Base-by-base conservation (phyloP, 2,329 filamentous ascomycete genomes). In the Beauveria pseudobassiana region DNA sequence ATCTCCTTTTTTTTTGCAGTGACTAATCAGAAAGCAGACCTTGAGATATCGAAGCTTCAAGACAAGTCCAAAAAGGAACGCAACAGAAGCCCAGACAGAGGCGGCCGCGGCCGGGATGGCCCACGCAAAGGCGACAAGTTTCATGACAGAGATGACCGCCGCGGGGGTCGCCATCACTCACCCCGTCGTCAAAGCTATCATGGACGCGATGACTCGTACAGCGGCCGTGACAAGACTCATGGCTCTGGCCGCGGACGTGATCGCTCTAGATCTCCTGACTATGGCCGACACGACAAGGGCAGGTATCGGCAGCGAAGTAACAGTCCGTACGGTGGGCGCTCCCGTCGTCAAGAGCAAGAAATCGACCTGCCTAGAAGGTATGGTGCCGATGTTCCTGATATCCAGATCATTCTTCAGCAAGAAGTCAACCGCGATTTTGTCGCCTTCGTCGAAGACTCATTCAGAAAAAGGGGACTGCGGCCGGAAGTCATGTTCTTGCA, bases 1-100 rank as follows among this genome's bases (percentile, higher is more conserved):
- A 38, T 14, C 5, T 14, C 9, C 24, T 10, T 40, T 24, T 22
- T 51, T 5, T 28, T 34, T 53, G 60, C 5, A 20, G 34, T 38
- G 54, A 60, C 74, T 79, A 65, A 78, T 67, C 20, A 38, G 48
- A 49, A 18, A 28, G 5, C 64, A 95, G 91, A 96, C 71, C 84
- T 97, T 22, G 93, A 97, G 72, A 85, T 96, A 45, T 96, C 93
- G 6, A 93, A 93, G 63, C 86, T 88, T 3, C 92, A 96, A 72
- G 91, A 91, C 69, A 91, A 88, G 68, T 67, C 70, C 5, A 89
- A 86, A 53, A 84, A 86, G 58, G 87, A 87, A 55, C 79, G 78
- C 66, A 81, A 73, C 66, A 78, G 63, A 77, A 86, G 66, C 87
- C 89, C 51, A 81, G 90, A 60, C 82, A 90, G 49, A 34, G 49